These are phyloP conservation scores for Coemansia sp. DNA, from an alignment of 371 early-diverging fungal species.

Conservation along the genomic window DNA sequence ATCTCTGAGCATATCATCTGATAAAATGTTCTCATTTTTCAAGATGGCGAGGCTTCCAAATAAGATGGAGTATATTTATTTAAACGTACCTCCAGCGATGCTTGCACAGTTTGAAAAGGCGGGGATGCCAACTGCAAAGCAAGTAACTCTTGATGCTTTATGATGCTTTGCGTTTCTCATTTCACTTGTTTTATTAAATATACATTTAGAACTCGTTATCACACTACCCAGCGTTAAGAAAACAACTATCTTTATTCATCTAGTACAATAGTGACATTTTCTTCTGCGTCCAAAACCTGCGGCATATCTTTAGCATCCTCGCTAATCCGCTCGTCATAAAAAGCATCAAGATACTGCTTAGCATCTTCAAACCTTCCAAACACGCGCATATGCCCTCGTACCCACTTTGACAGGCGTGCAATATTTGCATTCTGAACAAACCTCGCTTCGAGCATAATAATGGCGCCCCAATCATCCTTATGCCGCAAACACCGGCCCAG, in stretches of 20 bases:
- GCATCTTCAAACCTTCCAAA: slow-evolving; percentile 50
- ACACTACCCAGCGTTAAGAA: neutral
- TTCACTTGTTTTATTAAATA: too few species aligned
- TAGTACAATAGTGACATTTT: neutral
- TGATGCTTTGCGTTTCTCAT: too few species aligned
- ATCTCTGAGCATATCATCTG: too few species aligned
- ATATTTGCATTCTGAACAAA: slow-evolving; percentile 51
- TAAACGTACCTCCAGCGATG: too few species aligned
- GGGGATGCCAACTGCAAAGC: too few species aligned
- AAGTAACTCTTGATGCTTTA: too few species aligned
- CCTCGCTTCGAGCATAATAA: slow-evolving; percentile 64
- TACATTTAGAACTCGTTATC: too few species aligned
- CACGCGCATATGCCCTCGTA: slow-evolving; percentile 52
- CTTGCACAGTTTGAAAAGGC: too few species aligned
- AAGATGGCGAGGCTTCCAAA: too few species aligned
- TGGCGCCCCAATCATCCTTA: slow-evolving; percentile 69
- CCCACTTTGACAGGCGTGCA: slow-evolving; percentile 71
- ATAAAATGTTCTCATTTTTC: too few species aligned
- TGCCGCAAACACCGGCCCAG: slow-evolving; percentile 94
- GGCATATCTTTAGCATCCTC: slow-evolving; percentile 16
- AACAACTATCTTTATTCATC: slow-evolving; percentile 1
- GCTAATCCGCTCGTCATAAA: slow-evolving; percentile 32
- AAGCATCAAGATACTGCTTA: slow-evolving; percentile 47
- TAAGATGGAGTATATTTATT: too few species aligned
- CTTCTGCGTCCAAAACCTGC: neutral